Base-by-base conservation (phyloP, 306 rosid species). In the Oxytropis ochrocephala region DNA sequence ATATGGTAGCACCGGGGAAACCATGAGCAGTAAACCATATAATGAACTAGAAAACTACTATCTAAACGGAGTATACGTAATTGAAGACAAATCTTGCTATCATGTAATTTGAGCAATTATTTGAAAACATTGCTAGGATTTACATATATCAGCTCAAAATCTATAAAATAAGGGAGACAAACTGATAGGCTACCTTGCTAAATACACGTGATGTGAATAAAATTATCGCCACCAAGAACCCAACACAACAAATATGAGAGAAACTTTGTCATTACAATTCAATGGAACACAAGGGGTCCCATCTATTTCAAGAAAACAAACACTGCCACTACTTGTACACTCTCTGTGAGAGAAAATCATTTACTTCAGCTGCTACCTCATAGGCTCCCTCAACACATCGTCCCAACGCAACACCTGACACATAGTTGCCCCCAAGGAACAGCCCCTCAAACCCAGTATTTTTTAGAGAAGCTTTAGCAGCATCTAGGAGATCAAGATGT, bases 371-470 rank as follows among this genome's bases (percentile, higher is more conserved):
- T 7, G 97, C 97, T 52, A 83, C 75, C 59, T 91, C 97, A 62
- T 88, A 91, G 42, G 97, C 96, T 47, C 96, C 87, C 83, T 94
- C 99, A 17, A 94, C 97, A 60, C 99, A 94, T 69, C 97, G 86
- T 69, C 99, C 97, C 92, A 91, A 83, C 76, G 99, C 99, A 67
- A 91, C 97, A 57, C 97, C 97, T 6, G 91, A 72, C 16, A 85
- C 96, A 43, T 91, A 91, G 88, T 91, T 94, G 65, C 99, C 99
- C 33, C 96, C 96, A 10, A 94, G 87, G 83, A 85, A 91, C 50
- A 94, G 48, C 55, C 99, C 99, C 10, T 83, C 86, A 64, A 68
- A 79, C 60, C 91, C 97, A 58, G 78, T 61, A 70, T 75, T 81
- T 57, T 69, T 81, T 6, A 94, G 84, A 67, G 88, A 85, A 48